These are phyloP conservation scores for Penicillium italicum DNA, from an alignment of 2,329 filamentous ascomycete species.

Conservation along the genomic window DNA sequence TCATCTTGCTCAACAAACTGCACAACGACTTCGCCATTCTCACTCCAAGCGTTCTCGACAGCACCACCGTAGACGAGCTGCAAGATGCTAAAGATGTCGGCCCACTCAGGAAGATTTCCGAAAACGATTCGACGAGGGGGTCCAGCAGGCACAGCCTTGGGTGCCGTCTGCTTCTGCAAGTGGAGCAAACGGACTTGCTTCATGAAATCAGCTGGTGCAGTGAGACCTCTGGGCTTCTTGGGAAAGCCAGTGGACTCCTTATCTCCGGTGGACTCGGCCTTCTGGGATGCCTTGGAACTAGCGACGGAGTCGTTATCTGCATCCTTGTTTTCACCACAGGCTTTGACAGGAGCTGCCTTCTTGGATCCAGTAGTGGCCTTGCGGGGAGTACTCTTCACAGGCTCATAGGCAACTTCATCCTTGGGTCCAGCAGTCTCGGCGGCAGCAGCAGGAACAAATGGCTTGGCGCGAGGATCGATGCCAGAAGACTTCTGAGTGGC, in stretches of 20 bases:
- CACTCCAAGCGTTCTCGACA: conserved; percentile 33
- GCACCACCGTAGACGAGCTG: conserved; percentile 39
- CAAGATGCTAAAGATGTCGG: conserved; percentile 32
- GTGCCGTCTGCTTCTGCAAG: not conserved
- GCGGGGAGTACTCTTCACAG: not conserved
- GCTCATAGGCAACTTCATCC: not conserved
- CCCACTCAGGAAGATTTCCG: conserved; percentile 35
- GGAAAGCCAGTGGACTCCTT: not conserved
- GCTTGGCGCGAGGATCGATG: not conserved
- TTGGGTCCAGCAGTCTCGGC: not conserved
- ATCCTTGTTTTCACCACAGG: not conserved
- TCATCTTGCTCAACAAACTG: conserved; percentile 35
- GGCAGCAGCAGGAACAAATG: not conserved
- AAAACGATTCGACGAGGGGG: conserved; percentile 34
- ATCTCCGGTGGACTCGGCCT: not conserved
- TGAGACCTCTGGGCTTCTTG: not conserved
- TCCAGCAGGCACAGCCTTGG: conserved; percentile 2
- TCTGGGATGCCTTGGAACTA: not conserved
- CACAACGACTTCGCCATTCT: conserved; percentile 30
- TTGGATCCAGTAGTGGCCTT: not conserved
- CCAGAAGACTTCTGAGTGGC: not conserved
- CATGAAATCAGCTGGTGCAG: conserved; percentile 2
- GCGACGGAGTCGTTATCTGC: not conserved
- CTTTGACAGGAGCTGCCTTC: not conserved
- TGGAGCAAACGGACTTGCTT: conserved; percentile 1